Conservation (phyloP, 108 stramenopile genomes). For the Cyclostephanos invisitatus region DNA sequence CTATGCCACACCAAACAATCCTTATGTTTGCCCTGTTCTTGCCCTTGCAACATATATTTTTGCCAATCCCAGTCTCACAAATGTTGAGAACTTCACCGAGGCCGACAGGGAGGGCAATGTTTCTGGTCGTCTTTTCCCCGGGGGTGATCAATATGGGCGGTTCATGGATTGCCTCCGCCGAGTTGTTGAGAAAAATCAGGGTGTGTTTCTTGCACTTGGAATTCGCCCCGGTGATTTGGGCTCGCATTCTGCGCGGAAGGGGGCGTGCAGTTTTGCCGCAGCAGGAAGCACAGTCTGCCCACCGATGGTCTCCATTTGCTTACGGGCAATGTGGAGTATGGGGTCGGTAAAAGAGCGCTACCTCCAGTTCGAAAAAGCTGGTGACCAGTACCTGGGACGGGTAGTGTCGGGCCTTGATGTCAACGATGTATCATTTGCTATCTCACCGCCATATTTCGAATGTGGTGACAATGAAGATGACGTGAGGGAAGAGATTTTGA, state of each 20-base stretch:
- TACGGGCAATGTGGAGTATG: no score
- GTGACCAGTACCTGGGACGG: no score
- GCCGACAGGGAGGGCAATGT: background rate
- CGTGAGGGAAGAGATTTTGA: constrained; percentile 2
- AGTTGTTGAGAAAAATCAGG: constrained; percentile 1
- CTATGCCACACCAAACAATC: constrained; percentile 8
- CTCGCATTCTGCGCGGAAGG: constrained; percentile 26
- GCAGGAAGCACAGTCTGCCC: background rate
- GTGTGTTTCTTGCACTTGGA: constrained; percentile 7
- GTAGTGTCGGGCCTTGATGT: no score
- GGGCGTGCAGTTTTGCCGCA: constrained; percentile 6
- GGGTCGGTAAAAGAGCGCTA: no score
- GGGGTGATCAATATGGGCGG: constrained; percentile 14
- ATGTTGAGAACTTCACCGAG: background rate
- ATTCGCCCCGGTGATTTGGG: constrained; percentile 17
- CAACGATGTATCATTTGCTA: no score
- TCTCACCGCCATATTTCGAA: constrained; percentile 16
- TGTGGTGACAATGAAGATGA: background rate
- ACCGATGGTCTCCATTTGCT: no score
- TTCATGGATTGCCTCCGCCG: constrained; percentile 20
- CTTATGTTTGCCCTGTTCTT: constrained; percentile 22
- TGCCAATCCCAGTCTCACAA: constrained; percentile 1
- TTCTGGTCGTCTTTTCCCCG: constrained; percentile 9
- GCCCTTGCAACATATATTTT: constrained; percentile 21
- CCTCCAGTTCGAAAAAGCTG: no score